Evolutionary conservation across 345 rosid genomes (phyloP).

Genomic region (Laguncularia racemosa): DNA sequence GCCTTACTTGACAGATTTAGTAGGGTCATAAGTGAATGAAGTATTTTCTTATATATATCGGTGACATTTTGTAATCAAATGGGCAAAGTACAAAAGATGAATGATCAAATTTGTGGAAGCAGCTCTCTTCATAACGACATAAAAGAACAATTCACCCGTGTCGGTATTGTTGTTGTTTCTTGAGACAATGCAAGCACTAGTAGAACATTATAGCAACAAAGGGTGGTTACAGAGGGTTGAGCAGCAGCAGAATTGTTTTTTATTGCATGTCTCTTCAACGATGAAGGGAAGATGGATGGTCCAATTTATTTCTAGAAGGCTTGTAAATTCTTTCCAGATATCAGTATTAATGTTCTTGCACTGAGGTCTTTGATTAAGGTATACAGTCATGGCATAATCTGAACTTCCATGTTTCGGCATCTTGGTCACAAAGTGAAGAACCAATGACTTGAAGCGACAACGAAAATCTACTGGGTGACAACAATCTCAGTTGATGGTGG

Average conservation of each 20-base stretch:
- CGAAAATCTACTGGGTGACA: too few relatives aligned
- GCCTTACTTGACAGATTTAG: constrained; percentile 89
- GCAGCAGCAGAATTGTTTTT: too few relatives aligned
- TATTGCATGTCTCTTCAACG: too few relatives aligned
- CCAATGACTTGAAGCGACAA: too few relatives aligned
- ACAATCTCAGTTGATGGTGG: too few relatives aligned
- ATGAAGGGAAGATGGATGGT: too few relatives aligned
- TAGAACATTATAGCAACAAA: constrained; percentile 90
- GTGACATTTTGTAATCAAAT: constrained; percentile 86
- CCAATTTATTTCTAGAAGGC: too few relatives aligned
- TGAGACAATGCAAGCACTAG: constrained; percentile 98
- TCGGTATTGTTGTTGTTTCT: constrained; percentile 88
- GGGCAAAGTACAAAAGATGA: constrained; percentile 52
- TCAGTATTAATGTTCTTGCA: too few relatives aligned
- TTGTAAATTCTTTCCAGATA: too few relatives aligned
- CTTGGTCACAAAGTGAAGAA: too few relatives aligned
- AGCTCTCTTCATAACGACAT: constrained; percentile 54
- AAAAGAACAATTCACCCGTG: constrained; percentile 93
- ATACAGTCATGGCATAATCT: too few relatives aligned
- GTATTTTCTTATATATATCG: constrained; percentile 97
- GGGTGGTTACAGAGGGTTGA: constrained; percentile 99
- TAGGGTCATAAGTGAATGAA: constrained; percentile 87
- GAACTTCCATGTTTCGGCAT: not conserved
- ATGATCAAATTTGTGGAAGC: constrained; percentile 45
- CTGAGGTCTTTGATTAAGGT: too few relatives aligned